These are phyloP conservation scores for Annulohypoxylon nitens DNA, from an alignment of 495 filamentous ascomycete genomes.

Conservation along the genomic window DNA sequence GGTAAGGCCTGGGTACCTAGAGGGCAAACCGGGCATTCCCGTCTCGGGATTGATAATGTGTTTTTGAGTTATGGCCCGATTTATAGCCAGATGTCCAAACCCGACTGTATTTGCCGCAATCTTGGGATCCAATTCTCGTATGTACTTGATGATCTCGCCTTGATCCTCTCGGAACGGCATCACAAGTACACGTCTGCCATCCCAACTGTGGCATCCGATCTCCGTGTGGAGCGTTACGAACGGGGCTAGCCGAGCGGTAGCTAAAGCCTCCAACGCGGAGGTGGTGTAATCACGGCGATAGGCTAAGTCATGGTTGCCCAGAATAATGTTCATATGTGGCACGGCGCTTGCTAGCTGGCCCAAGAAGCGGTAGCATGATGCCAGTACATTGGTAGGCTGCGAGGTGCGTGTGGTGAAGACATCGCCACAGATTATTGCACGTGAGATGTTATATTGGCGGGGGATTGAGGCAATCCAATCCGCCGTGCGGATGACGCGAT, in stretches of 20 bases:
- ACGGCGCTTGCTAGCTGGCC: slow-evolving; percentile 45
- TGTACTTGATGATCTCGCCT: slow-evolving; percentile 37
- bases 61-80: slow-evolving; percentile 51
- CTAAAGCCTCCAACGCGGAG: slow-evolving; percentile 51
- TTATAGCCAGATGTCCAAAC: slow-evolving; percentile 54
- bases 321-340: slow-evolving; percentile 51
- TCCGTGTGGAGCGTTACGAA: slow-evolving; percentile 48
- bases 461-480: slow-evolving; percentile 51
- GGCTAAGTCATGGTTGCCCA: slow-evolving; percentile 56
- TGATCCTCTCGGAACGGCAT: slow-evolving; percentile 51
- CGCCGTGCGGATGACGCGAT: slow-evolving; percentile 46
- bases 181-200: slow-evolving; percentile 49
- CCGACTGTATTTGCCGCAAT: slow-evolving; percentile 45
- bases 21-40: slow-evolving; percentile 19
- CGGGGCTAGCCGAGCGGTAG: slow-evolving; percentile 45
- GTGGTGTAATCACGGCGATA: slow-evolving; percentile 50
- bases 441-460: slow-evolving; percentile 36
- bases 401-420: slow-evolving; percentile 51
- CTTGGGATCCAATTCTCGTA: slow-evolving; percentile 38
- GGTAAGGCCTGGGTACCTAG: slow-evolving; percentile 50
- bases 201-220: slow-evolving; percentile 44
- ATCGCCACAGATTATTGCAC: slow-evolving; percentile 52
- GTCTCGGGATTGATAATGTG: slow-evolving; percentile 36
- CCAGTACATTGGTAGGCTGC: slow-evolving; percentile 51
- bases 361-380: slow-evolving; percentile 52